Base-by-base conservation (phyloP, 805 yeast genomes). In the Torulaspora gathmanii region DNA sequence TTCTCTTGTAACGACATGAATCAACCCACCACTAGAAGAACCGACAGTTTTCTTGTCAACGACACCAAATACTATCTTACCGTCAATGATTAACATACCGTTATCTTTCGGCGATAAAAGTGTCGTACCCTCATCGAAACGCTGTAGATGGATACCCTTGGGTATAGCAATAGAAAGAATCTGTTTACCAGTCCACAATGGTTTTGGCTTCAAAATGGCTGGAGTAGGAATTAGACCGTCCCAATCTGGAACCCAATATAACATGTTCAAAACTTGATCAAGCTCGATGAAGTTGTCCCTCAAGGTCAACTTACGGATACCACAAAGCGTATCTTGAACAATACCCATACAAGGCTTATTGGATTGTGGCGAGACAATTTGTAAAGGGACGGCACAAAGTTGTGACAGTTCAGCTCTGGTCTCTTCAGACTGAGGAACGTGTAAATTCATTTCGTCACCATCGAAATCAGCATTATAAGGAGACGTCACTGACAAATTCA, bases 401-500 rank as follows among this genome's bases (percentile, higher is more conserved):
- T 91, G 93, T 26, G 91, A 83, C 53, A 93, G 74, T 69, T 93
- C 99, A 1, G 99, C 96, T 64, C 98, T 80, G 0, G 99, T 90
- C 68, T 93, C 99, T 53, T 90, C 96, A 7, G 96, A 86, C 67
- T 93, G 99, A 3, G 99, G 99, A 56, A 91, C 99, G 63, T 93
- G 99, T 72, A 93, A 83, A 70, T 93, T 93, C 99, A 93, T 93
- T 72, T 93, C 99, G 70, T 93, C 99, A 77, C 99, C 99, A 73
- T 93, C 99, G 74, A 93, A 93, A 83, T 93, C 99, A 37, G 99
- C 99, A 71, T 93, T 93, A 70, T 93, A 93, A n/a, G 99, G 99
- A 15, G 98, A 88, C 0, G 99, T 93, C 37, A 93, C 99, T 20
- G 98, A 93, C 65, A 93, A 74, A 64, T 93, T 93, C 72, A 93